Evolutionary conservation across 352 stramenopile species (phyloP).

Genomic region (Globisporangium megalacanthum): DNA sequence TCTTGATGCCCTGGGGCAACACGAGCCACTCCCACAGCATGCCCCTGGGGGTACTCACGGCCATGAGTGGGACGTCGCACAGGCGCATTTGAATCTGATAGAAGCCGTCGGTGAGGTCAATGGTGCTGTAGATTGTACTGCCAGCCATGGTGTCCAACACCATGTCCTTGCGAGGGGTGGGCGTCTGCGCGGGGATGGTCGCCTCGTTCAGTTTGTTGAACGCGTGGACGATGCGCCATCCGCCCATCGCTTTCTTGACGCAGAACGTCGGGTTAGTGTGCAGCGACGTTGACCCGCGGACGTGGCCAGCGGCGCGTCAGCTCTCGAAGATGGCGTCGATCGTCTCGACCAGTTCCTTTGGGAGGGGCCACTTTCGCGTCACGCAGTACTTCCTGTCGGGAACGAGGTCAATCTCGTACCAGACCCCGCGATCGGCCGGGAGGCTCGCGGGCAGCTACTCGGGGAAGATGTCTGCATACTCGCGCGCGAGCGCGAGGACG

Average conservation of each 20-base stretch:
- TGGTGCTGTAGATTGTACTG: slow-evolving; percentile 22
- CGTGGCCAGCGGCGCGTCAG: slow-evolving; percentile 7
- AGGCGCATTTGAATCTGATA: slow-evolving; percentile 24
- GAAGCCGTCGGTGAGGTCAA: slow-evolving; percentile 27
- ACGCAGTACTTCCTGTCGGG: slow-evolving; percentile 24
- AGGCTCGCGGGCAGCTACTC: slow-evolving; percentile 15
- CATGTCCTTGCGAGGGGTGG: slow-evolving; percentile 24
- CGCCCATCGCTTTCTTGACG: slow-evolving; percentile 18
- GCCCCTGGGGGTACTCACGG: no score
- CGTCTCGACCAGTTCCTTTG: slow-evolving; percentile 15
- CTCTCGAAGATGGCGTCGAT: slow-evolving; percentile 18
- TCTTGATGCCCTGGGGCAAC: slow-evolving; percentile 20
- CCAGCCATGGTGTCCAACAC: slow-evolving; percentile 18
- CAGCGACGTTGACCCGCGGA: slow-evolving; percentile 17
- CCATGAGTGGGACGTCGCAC: slow-evolving; percentile 13
- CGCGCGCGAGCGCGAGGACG: no score
- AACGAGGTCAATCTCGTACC: slow-evolving; percentile 25
- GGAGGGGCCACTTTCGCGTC: slow-evolving; percentile 23
- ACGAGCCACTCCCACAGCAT: slow-evolving; percentile 24
- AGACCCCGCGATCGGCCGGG: slow-evolving; percentile 10
- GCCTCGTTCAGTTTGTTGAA: slow-evolving; percentile 31
- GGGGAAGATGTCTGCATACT: slow-evolving; percentile 15
- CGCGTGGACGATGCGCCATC: slow-evolving; percentile 26
- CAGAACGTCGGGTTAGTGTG: slow-evolving; percentile 23
- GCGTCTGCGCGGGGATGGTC: slow-evolving; percentile 23